Conservation (phyloP, 2,329 filamentous ascomycete genomes). For the Cladosporium sp. region DNA sequence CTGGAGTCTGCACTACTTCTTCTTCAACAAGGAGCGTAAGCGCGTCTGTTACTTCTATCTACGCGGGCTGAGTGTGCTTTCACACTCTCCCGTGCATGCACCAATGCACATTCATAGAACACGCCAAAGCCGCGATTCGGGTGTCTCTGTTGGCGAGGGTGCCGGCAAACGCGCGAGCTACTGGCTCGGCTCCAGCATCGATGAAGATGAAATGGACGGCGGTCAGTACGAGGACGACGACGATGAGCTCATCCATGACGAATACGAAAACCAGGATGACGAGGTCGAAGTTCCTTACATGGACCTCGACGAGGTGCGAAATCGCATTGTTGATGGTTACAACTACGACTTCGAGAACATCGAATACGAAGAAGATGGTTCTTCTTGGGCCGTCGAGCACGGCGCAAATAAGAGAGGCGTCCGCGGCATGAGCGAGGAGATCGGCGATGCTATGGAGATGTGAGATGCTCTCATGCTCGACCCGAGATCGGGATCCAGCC, state of each 20-base stretch:
- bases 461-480: too few relatives aligned
- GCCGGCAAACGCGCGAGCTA: constrained; percentile 79
- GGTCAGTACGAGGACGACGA: constrained; percentile 30
- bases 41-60: constrained; percentile 92
- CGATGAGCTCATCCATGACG: constrained; percentile 19
- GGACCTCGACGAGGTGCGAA: constrained; percentile 33
- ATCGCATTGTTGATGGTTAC: constrained; percentile 30
- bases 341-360: constrained; percentile 18
- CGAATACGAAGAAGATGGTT: constrained; percentile 9
- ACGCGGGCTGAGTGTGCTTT: constrained; percentile 77
- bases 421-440: constrained; percentile 29
- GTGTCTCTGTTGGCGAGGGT: constrained; percentile 43
- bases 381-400: constrained; percentile 4
- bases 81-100: constrained; percentile 51
- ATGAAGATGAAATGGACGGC: constrained; percentile 15
- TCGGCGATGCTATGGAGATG: constrained; percentile 31
- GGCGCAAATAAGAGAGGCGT: constrained; percentile 13
- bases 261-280: constrained; percentile 23
- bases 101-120: constrained; percentile 43
- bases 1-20: constrained; percentile 95
- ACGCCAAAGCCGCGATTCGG: constrained; percentile 26
- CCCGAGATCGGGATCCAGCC: too few relatives aligned
- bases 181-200: constrained; percentile 63
- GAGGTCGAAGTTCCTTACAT: constrained; percentile 32
- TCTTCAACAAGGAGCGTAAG: constrained; percentile 91